Evolutionary conservation across 768 basidiomycete species (phyloP), one percentile per base, ranked within the genome.

Genomic region (Suillus decipiens): DNA sequence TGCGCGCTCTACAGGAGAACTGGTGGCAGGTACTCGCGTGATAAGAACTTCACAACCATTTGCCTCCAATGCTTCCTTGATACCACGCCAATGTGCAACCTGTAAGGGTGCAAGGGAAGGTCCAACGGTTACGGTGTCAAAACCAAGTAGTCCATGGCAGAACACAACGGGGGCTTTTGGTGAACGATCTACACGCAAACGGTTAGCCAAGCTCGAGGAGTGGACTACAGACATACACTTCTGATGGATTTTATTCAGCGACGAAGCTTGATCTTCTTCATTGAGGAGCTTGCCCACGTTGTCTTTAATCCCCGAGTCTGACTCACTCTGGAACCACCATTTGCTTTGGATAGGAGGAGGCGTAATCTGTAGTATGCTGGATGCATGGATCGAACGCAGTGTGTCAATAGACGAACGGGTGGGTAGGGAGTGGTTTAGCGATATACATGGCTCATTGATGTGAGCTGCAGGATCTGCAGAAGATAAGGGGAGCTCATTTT

Each of bases 21-120:
- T 92, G 2, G 94, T 96, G 0, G 95, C 95, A 1, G 97, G 96
- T 0, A 99, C 96, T 15, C 94, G 87, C 0, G 95, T 95, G 70
- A 98, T 92, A 69, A 99, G 84, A 41, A 98, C 92, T 72, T 99
- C 90, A 14, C 84, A 85, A 19, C 94, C 96, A 71, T 91, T 95
- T 42, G 90, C 84, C 70, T 96, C 89, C 8, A 99, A 81, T 19
- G 92, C 95, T 72, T 98, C 93, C 70, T 91, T 89, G 66, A 99
- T 96, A 8, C 97, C 97, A 42, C 96, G 85, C 97, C 97, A 99
- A 74, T 99, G 95, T 2, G 90, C 83, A 47, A 99, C 93, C 70
- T 95, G 88, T 19, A 98, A 69, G 5, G 93, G 88, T 14, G 89
- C 87, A 62, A 89, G 91, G 51, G 89, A 78, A 2, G 84, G 87